A percentile compares a stretch with the other conserved stretches of the same genome.
Conservation (phyloP, 2,329 filamentous ascomycete species). For the Bipolaris bicolor region DNA sequence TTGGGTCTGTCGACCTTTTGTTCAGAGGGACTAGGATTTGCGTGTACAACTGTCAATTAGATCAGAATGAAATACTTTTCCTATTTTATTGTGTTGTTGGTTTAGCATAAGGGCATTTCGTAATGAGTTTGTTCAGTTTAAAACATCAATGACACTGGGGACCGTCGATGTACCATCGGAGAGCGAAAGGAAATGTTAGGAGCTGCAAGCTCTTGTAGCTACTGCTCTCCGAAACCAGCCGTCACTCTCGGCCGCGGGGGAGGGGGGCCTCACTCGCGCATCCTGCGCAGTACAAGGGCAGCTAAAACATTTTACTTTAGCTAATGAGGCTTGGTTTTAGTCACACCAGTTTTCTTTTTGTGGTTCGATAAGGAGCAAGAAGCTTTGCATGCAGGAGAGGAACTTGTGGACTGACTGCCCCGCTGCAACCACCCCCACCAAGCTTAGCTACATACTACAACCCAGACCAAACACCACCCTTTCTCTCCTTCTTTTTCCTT, state of each 20-base stretch:
- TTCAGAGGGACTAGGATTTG: slow-evolving; percentile 10
- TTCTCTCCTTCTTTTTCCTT: slow-evolving; percentile 12
- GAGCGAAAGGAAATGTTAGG: background rate
- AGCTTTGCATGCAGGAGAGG: slow-evolving; percentile 16
- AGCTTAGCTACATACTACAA: slow-evolving; percentile 26
- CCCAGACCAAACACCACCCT: slow-evolving; percentile 24
- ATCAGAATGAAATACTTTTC: slow-evolving; percentile 7
- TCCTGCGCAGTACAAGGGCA: background rate
- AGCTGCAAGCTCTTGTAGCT: slow-evolving; percentile 4
- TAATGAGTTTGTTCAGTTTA: background rate
- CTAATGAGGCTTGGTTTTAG: slow-evolving; percentile 14
- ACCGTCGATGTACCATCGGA: background rate
- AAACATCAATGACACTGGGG: background rate
- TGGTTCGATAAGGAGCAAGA: slow-evolving; percentile 32
- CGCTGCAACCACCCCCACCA: slow-evolving; percentile 25
- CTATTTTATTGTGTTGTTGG: background rate
- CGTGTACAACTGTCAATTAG: slow-evolving; percentile 4
- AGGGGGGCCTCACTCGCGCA: slow-evolving; percentile 11
- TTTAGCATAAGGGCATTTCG: background rate
- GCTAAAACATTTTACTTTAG: slow-evolving; percentile 15
- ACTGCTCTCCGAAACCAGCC: background rate
- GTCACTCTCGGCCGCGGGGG: slow-evolving; percentile 34
- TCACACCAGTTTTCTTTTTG: slow-evolving; percentile 29
- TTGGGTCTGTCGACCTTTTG: slow-evolving; percentile 16
- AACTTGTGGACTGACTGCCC: slow-evolving; percentile 20